Base-by-base conservation (phyloP, 208 protist species). In the Spongospora subterranea region DNA sequence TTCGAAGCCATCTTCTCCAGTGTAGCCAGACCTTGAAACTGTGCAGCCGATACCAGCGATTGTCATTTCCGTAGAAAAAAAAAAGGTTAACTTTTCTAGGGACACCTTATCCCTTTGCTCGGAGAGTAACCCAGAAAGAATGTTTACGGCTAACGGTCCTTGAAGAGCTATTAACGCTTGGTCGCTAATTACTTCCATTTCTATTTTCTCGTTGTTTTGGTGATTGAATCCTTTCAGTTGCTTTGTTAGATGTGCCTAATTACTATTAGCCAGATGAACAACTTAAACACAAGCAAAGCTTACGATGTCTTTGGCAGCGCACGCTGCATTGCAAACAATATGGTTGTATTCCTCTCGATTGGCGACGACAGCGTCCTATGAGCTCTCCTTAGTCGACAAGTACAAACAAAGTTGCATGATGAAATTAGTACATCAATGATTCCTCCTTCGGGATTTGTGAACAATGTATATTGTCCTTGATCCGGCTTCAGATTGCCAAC, bases 1-100 rank as follows among this genome's bases (percentile, higher is more conserved):
- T 94, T 99, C 98, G 92, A 99, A 99, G 45, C 98, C 98, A 93
- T 99, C 98, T 94, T 99, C 98, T 82, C 98, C 98, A 11, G 98
- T 99, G 95, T 99, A 99, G 45, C 98, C 97, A 94, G 96, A 98
- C 88, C 97, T 95, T 0, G 96, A 96, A 32, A 98, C 88, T 46
- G 93, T 92, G 82, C 82, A 96, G 0, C 0, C 0, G 13, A 45
- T 54, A 0, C 91, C 91, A 13, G 11, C 91, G 32, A 92, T 0
- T 29, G 54, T 6, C 53, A 66, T 39, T 32, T 91, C 0, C n/a
- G 0, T 40, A 29, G 45, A 46, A 46, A 40, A 71, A 38, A 92
- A 77, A 71, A 92, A 92, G 11, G 11, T 35, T 24, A 92, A 29
- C 29, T 91, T n/a, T 6, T 29, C 0, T 0, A 92, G 45, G 32